Conservation (phyloP, 768 basidiomycete genomes). For the Tricholoma sp. region DNA sequence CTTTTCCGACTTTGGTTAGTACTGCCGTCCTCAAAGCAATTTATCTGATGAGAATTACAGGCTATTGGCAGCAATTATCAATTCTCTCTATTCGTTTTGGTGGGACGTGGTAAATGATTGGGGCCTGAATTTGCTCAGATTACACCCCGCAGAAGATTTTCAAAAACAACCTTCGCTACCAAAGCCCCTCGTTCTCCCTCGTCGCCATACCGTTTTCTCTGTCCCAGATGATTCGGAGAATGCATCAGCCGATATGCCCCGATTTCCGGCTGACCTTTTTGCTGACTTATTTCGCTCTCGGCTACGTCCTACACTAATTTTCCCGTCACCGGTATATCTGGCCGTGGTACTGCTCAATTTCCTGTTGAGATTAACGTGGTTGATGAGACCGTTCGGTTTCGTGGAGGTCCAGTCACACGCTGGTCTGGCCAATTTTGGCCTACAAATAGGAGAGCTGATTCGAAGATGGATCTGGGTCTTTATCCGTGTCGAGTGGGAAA, state of each 20-base stretch:
- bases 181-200: conserved; percentile 41
- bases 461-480: conserved; percentile 99
- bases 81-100: conserved; percentile 96
- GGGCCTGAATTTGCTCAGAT: conserved; percentile 76
- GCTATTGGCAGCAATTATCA: conserved; percentile 79
- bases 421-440: conserved; percentile 77
- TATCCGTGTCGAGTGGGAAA: conserved; percentile 95
- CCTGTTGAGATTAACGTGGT: conserved; percentile 89
- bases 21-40: background rate
- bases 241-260: conserved; percentile 5
- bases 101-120: conserved; percentile 99
- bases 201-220: conserved; percentile 34
- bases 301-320: conserved; percentile 69
- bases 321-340: conserved; percentile 82
- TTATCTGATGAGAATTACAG: conserved; percentile 32
- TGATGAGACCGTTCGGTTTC: conserved; percentile 83
- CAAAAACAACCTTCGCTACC: conserved; percentile 29
- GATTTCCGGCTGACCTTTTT: conserved; percentile 2
- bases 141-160: conserved; percentile 21
- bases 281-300: conserved; percentile 53
- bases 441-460: conserved; percentile 86
- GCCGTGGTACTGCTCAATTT: conserved; percentile 79
- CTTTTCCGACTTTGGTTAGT: conserved; percentile 83
- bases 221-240: conserved; percentile 13
- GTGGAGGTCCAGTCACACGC: conserved; percentile 76